Evolutionary conservation across 73 alveolate species (phyloP).

Genomic region (Stentor roeselii): DNA sequence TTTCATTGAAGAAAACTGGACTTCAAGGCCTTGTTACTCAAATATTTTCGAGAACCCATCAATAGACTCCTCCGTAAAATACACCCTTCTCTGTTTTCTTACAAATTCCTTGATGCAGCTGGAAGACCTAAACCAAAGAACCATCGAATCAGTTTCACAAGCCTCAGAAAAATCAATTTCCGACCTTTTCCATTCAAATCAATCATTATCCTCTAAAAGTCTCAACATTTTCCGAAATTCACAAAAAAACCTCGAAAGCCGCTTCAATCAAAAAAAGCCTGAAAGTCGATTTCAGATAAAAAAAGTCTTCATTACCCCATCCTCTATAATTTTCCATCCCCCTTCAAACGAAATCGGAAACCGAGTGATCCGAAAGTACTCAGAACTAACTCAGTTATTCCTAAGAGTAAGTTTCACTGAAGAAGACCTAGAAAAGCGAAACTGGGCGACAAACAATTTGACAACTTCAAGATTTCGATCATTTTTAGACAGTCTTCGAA

Average conservation of each 20-base stretch:
- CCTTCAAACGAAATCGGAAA: slow-evolving; percentile 4
- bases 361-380: slow-evolving; percentile 22
- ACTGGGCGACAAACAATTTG: not conserved
- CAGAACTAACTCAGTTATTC: not conserved
- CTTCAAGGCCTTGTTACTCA: not conserved
- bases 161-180: not conserved
- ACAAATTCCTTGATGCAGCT: not conserved
- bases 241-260: not conserved
- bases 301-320: slow-evolving; percentile 19
- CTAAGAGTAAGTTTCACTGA: slow-evolving; percentile 25
- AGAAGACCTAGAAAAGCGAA: slow-evolving; percentile 2
- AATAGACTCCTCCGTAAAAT: too few species aligned
- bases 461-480: not conserved
- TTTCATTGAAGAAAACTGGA: not conserved
- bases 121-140: not conserved
- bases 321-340: not conserved
- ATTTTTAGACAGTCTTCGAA: not conserved
- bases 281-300: not conserved
- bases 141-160: too few species aligned
- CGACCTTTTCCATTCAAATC: not conserved
- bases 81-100: too few species aligned
- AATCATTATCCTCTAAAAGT: not conserved
- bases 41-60: not conserved
- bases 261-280: not conserved
- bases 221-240: not conserved